Percentiles rank a stretch among this genome's conserved stretches.
phyloP scores from a whole-genome alignment of 352 stramenopile species.

The Pythium aristosporum region DNA sequence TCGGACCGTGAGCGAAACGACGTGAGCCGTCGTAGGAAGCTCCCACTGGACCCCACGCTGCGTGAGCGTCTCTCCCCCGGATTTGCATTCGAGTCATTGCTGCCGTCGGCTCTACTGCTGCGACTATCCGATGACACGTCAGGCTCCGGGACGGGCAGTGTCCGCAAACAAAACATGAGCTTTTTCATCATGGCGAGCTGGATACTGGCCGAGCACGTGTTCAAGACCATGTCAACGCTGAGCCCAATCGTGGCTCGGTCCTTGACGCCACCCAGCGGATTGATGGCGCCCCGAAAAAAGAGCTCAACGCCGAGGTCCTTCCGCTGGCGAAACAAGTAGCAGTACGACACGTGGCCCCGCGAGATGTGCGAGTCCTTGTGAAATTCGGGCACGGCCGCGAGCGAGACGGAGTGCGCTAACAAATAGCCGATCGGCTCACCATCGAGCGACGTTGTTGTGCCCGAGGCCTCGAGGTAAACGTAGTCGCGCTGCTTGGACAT shows the following conservation, averaged over 20 bases:
- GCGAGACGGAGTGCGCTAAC: conserved; percentile 55
- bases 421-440: conserved; percentile 60
- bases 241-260: conserved; percentile 47
- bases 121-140: conserved; percentile 21
- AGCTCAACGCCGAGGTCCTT: conserved; percentile 43
- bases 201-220: conserved; percentile 38
- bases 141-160: conserved; percentile 24
- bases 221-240: conserved; percentile 44
- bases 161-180: conserved; percentile 54
- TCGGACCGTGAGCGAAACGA: neutral
- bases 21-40: conserved; percentile 24
- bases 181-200: conserved; percentile 78
- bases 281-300: conserved; percentile 52
- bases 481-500: conserved; percentile 63
- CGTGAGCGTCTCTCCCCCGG: conserved; percentile 5
- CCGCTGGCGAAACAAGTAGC: conserved; percentile 46
- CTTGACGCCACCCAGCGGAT: conserved; percentile 47
- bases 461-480: conserved; percentile 67
- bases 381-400: conserved; percentile 50
- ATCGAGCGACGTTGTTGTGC: conserved; percentile 43
- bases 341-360: conserved; percentile 54
- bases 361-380: conserved; percentile 68
- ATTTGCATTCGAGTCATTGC: neutral
- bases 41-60: conserved; percentile 20
- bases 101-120: neutral